Conservation (phyloP, 306 rosid species). For the Cucurbita pepo region DNA sequence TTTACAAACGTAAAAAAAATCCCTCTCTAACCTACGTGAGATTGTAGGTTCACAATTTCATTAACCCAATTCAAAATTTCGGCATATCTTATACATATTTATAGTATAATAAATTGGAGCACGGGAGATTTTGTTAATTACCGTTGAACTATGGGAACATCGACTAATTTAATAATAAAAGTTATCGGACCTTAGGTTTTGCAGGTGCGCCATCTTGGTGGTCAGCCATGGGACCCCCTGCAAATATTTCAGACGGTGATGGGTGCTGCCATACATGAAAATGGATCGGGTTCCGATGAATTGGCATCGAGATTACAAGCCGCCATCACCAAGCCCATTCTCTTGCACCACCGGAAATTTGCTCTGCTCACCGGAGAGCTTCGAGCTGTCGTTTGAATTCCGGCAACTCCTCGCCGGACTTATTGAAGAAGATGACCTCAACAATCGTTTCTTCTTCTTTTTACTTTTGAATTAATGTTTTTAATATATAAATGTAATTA, state of each 20-base stretch:
- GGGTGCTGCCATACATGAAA: constrained; percentile 29
- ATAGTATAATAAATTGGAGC: too few species aligned
- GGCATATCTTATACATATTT: too few species aligned
- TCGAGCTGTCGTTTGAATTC: constrained; percentile 24
- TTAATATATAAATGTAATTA: not conserved
- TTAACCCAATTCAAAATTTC: too few species aligned
- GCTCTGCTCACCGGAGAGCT: constrained; percentile 71
- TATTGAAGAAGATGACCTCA: not conserved
- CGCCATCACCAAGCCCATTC: constrained; percentile 27
- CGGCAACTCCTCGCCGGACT: not conserved
- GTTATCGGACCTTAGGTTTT: not conserved
- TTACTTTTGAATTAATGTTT: too few species aligned
- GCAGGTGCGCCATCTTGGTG: constrained; percentile 61
- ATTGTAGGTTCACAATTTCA: not conserved
- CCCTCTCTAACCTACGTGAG: too few species aligned
- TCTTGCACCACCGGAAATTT: constrained; percentile 60
- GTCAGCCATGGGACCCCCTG: constrained; percentile 86
- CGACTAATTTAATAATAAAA: too few species aligned
- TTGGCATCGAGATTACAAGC: constrained; percentile 32
- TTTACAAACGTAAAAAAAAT: too few species aligned
- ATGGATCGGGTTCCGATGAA: constrained; percentile 15
- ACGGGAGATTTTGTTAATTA: too few species aligned
- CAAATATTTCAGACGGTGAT: constrained; percentile 68
- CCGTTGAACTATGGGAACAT: too few species aligned
- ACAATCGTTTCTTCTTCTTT: not conserved